Percentiles rank a stretch among this genome's conserved stretches.
Evolutionary conservation across 345 rosid genomes (phyloP).

Genomic region (Lepidium africanum): DNA sequence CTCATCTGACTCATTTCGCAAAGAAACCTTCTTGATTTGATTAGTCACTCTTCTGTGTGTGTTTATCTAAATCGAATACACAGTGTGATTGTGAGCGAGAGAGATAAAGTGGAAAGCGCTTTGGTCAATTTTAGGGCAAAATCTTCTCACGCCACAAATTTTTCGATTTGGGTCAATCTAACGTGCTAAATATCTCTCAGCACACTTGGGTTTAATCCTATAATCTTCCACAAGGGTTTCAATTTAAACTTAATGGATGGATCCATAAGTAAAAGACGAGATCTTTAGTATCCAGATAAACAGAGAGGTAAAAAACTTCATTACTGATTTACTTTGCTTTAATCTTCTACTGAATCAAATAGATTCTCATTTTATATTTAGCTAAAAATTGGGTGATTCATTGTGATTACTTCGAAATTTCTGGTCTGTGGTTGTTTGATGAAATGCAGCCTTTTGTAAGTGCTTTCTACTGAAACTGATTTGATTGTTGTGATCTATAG

Average conservation of each 20-base stretch:
- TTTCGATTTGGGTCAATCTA: not conserved
- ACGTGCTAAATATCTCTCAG: not conserved
- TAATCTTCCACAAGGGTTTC: not conserved
- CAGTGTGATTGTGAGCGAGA: not conserved
- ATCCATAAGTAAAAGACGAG: slow-evolving; percentile 5
- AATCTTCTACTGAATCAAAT: not conserved
- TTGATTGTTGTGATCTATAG: slow-evolving; percentile 19
- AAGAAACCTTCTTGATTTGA: not conserved
- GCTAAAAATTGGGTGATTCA: not conserved
- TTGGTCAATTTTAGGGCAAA: not conserved
- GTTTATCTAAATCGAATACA: too few relatives aligned
- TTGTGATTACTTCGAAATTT: not conserved
- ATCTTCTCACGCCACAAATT: not conserved
- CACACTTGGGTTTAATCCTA: not conserved
- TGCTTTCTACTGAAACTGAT: not conserved
- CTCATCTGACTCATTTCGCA: slow-evolving; percentile 8
- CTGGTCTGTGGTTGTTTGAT: not conserved
- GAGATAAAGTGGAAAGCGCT: slow-evolving; percentile 2
- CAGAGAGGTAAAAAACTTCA: not conserved
- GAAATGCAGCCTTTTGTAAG: not conserved
- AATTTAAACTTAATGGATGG: not conserved
- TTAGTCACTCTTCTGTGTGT: not conserved
- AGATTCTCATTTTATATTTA: not conserved
- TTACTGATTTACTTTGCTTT: not conserved
- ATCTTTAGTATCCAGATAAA: slow-evolving; percentile 8